These are phyloP conservation scores for Aspergillus homomorphus DNA, from an alignment of 495 filamentous ascomycete genomes.

Conservation along the genomic window DNA sequence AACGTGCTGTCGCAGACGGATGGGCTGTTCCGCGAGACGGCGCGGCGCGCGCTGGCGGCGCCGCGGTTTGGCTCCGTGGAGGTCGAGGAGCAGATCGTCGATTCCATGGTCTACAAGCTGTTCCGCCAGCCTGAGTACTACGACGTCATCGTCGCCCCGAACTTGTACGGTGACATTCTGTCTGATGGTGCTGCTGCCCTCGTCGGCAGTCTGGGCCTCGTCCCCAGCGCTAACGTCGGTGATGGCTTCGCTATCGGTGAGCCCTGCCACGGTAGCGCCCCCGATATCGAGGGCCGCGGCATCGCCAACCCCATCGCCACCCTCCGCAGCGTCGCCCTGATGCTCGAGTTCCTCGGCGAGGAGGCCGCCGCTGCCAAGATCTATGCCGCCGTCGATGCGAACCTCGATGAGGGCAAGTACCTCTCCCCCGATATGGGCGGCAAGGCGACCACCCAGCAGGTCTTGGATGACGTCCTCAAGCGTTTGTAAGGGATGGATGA, in stretches of 20 bases:
- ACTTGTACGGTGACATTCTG: conserved; percentile 96
- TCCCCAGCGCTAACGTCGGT: conserved; percentile 95
- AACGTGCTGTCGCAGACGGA: conserved; percentile 97
- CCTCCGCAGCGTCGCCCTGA: conserved; percentile 82
- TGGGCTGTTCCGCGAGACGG: conserved; percentile 85
- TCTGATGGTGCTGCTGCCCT: conserved; percentile 94
- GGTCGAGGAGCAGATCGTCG: conserved; percentile 97
- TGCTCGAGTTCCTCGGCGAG: conserved; percentile 93
- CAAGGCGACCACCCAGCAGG: conserved; percentile 80
- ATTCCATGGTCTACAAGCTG: conserved; percentile 98
- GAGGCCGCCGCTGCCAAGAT: conserved; percentile 82
- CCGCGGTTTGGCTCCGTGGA: conserved; percentile 58
- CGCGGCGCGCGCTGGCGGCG: conserved; percentile 64
- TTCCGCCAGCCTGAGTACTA: conserved; percentile 92
- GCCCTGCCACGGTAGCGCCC: conserved; percentile 94
- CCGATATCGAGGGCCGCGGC: conserved; percentile 88
- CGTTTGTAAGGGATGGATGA: conserved; percentile 56
- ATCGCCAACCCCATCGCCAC: conserved; percentile 98
- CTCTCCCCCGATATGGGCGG: conserved; percentile 92
- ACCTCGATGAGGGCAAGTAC: conserved; percentile 76
- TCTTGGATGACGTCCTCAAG: conserved; percentile 84
- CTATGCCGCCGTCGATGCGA: conserved; percentile 87
- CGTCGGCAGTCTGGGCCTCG: conserved; percentile 89
- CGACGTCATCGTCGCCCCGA: conserved; percentile 97
- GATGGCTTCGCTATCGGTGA: conserved; percentile 94